Conservation (phyloP, 352 stramenopile species). For the Phytophthora citricola region DNA sequence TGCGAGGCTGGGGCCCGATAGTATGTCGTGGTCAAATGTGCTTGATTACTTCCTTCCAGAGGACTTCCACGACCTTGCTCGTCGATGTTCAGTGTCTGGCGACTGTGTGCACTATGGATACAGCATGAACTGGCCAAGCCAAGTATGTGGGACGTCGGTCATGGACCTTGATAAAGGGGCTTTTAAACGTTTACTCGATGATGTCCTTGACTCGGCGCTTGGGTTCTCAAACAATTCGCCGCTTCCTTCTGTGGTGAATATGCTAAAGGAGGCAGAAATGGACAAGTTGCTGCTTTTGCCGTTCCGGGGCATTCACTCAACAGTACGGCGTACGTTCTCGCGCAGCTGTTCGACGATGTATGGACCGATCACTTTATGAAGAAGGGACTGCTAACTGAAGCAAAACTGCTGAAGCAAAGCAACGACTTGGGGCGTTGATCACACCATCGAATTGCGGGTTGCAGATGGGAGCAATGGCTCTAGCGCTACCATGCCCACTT, state of each 20-base stretch:
- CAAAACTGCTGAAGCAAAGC: not conserved
- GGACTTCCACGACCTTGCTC: constrained; percentile 41
- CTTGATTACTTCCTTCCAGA: constrained; percentile 27
- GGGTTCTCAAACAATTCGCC: constrained; percentile 6
- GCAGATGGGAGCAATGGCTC: constrained; percentile 17
- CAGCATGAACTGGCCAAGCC: constrained; percentile 35
- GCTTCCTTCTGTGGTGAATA: not conserved
- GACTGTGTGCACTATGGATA: constrained; percentile 37
- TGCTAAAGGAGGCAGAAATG: constrained; percentile 6
- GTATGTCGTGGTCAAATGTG: constrained; percentile 37
- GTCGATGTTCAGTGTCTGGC: constrained; percentile 22
- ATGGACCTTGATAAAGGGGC: constrained; percentile 13
- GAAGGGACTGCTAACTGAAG: constrained; percentile 8
- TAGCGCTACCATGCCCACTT: constrained; percentile 19
- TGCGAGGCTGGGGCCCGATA: constrained; percentile 21
- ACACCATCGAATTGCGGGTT: constrained; percentile 26
- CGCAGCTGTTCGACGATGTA: constrained; percentile 7
- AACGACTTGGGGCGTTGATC: not conserved
- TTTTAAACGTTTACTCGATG: constrained; percentile 4
- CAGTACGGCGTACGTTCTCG: constrained; percentile 21
- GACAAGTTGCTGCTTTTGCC: constrained; percentile 33
- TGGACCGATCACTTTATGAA: constrained; percentile 33
- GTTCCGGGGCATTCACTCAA: constrained; percentile 19
- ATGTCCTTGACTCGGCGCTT: constrained; percentile 14
- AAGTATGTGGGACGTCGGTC: constrained; percentile 28